These are phyloP conservation scores for Geranium brycei DNA, from an alignment of 345 rosid genomes.

Conservation along the genomic window DNA sequence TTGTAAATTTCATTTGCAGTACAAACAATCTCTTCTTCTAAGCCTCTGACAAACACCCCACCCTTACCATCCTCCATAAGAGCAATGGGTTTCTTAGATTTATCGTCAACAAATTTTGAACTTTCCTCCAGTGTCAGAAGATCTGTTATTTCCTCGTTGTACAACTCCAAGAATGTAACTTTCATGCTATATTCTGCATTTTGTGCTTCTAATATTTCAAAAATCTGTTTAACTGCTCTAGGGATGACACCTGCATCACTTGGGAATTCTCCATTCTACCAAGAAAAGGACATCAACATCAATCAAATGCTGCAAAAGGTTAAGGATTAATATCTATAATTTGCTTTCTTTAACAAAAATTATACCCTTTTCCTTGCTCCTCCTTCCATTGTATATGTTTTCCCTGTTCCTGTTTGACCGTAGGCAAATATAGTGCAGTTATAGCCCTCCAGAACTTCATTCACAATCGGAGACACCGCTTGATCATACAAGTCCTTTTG, in stretches of 20 bases:
- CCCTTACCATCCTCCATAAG: constrained; percentile 99
- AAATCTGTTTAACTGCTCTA: constrained; percentile 82
- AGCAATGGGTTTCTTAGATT: constrained; percentile 83
- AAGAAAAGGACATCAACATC: constrained; percentile 6
- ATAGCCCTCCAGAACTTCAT: constrained; percentile 96
- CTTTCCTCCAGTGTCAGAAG: constrained; percentile 88
- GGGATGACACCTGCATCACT: constrained; percentile 97
- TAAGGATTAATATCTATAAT: no score
- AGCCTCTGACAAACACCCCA: constrained; percentile 89
- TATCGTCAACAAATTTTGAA: constrained; percentile 68
- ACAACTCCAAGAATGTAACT: constrained; percentile 87
- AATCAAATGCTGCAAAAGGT: constrained; percentile 10
- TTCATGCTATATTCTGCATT: constrained; percentile 92
- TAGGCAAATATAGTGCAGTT: constrained; percentile 99
- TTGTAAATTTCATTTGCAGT: constrained; percentile 95
- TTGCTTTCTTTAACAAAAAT: no score
- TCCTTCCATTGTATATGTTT: constrained; percentile 99
- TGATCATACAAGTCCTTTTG: constrained; percentile 76
- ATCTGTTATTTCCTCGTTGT: constrained; percentile 92
- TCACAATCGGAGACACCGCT: constrained; percentile 77
- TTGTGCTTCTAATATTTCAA: constrained; percentile 82
- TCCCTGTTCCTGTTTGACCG: constrained; percentile 98
- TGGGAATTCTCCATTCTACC: constrained; percentile 91
- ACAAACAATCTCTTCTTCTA: constrained; percentile 93
- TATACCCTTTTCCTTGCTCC: constrained; percentile 85